Conservation (phyloP, 1,284 basidiomycete genomes). For the Pterulicium gracile region DNA sequence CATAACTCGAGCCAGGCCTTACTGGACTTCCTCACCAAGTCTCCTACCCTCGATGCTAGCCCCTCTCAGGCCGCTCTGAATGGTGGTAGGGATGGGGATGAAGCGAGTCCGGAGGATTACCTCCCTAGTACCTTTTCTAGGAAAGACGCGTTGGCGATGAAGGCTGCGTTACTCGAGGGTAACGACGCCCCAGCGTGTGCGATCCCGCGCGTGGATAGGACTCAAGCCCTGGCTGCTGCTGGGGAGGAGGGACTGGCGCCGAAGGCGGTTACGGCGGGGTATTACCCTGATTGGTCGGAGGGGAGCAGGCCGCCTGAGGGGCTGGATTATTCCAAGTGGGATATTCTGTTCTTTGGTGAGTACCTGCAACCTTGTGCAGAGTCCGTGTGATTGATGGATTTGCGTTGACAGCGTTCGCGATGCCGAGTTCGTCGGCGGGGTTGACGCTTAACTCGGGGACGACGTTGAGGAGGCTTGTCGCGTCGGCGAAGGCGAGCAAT, state of each 20-base stretch:
- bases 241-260: slow-evolving; percentile 2
- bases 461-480: slow-evolving; percentile 48
- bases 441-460: slow-evolving; percentile 49
- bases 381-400: too few relatives aligned
- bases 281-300: slow-evolving; percentile 52
- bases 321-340: slow-evolving; percentile 61
- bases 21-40: slow-evolving; percentile 26
- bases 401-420: slow-evolving; percentile 75
- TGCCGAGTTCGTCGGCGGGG: slow-evolving; percentile 46
- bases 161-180: background rate
- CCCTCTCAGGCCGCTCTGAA: too few relatives aligned
- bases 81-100: slow-evolving; percentile 4
- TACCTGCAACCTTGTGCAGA: too few relatives aligned
- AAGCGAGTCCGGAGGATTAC: slow-evolving; percentile 30
- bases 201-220: background rate
- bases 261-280: slow-evolving; percentile 7
- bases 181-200: background rate
- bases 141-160: slow-evolving; percentile 23
- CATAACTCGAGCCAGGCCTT: slow-evolving; percentile 23
- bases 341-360: slow-evolving; percentile 57
- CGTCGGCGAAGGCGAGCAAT: slow-evolving; percentile 44
- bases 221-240: too few relatives aligned
- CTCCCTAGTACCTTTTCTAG: slow-evolving; percentile 33
- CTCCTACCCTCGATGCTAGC: slow-evolving; percentile 13
- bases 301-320: slow-evolving; percentile 47